phyloP scores from a whole-genome alignment of 2,329 filamentous ascomycete species.

The Colletotrichum sp. region DNA sequence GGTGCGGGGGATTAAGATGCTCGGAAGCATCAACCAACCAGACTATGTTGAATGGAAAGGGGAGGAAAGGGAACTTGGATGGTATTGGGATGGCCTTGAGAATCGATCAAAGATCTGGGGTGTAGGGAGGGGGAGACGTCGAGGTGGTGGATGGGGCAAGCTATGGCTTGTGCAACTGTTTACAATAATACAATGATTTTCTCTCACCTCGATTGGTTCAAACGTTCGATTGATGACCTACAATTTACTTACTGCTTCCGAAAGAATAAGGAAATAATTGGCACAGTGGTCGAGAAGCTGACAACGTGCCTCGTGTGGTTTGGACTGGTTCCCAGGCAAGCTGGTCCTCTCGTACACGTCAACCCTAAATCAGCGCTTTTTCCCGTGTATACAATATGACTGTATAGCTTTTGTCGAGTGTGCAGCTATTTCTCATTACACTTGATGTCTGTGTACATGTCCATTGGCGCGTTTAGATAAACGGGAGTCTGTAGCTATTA shows the following conservation, averaged over 20 bases:
- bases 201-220: not conserved
- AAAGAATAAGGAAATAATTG: not conserved
- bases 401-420: too few relatives aligned
- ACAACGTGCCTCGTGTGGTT: not conserved
- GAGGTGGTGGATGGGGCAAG: not conserved
- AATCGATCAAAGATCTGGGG: too few relatives aligned
- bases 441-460: not conserved
- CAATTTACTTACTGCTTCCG: not conserved
- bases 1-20: conserved; percentile 21
- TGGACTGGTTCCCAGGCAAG: not conserved
- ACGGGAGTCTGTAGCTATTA: not conserved
- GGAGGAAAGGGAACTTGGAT: not conserved
- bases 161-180: not conserved
- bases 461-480: not conserved
- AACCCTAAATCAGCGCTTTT: not conserved
- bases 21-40: conserved; percentile 25
- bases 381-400: not conserved
- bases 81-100: too few relatives aligned
- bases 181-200: not conserved
- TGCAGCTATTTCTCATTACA: not conserved
- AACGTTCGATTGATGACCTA: not conserved
- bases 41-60: not conserved
- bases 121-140: not conserved
- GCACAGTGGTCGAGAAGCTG: not conserved
- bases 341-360: not conserved